phyloP scores from a whole-genome alignment of 2,329 filamentous ascomycete species.

The Pseudogymnoascus sp. region DNA sequence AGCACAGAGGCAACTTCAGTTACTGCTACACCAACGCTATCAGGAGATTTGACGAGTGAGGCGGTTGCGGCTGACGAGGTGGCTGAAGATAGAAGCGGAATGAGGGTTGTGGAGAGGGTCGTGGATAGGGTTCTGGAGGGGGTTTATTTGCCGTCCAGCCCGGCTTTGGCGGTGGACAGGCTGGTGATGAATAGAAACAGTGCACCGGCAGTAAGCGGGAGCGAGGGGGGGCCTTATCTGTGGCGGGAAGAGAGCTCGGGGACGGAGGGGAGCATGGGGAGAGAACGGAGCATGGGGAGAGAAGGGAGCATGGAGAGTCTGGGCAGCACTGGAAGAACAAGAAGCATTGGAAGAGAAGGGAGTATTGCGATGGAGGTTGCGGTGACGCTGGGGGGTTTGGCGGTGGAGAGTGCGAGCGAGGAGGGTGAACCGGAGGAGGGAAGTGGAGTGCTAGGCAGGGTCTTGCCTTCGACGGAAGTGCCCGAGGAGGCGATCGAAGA shows the following conservation, averaged over 20 bases:
- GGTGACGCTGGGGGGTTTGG: neutral
- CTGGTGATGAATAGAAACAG: neutral
- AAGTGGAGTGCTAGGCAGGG: neutral
- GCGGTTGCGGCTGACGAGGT: neutral
- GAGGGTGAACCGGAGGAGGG: neutral
- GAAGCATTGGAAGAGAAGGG: neutral
- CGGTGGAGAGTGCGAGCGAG: neutral
- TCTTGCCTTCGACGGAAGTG: neutral
- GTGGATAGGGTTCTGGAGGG: neutral
- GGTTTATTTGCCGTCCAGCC: neutral
- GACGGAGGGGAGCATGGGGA: neutral
- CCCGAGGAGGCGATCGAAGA: neutral
- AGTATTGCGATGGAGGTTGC: neutral
- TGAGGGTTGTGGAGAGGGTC: neutral
- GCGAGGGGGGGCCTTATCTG: neutral
- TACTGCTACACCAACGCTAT: neutral
- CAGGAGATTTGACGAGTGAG: neutral
- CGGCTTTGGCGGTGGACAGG: neutral
- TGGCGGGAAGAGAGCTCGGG: neutral
- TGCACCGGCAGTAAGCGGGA: no score
- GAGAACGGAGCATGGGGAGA: neutral
- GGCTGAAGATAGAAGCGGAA: neutral
- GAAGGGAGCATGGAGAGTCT: neutral
- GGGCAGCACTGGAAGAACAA: neutral
- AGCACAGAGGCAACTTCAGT: neutral